Base-by-base conservation (phyloP, 2,329 filamentous ascomycete genomes). In the Fusarium palustre region DNA sequence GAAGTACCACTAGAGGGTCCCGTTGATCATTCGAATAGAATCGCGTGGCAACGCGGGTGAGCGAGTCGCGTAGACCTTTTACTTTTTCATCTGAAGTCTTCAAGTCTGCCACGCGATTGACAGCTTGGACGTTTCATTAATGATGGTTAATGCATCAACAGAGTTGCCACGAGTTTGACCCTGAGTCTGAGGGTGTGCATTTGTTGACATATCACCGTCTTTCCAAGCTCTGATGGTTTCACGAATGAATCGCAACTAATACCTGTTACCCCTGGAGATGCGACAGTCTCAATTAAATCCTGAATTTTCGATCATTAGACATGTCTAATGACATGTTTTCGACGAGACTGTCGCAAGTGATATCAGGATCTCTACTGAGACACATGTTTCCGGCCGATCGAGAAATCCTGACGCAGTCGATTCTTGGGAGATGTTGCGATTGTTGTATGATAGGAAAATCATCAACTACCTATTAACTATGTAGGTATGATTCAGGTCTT, bases 101-200 rank as follows among this genome's bases (percentile, higher is more conserved):
- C 42, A 30, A 49, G 50, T 52, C 66, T 46, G 61, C 66, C 66
- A 69, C 66, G 66, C 66, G 66, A 58, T 58, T 69, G 62, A 70
- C 66, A 70, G 49, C 41, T 60, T 62, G 38, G 57, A 47, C 54
- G 60, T 60, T 65, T 65, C 60, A 65, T 65, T 65, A 16, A 60
- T 22, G 34, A 28, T 41, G 41, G 22, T 25, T 31, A 12, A 50
- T 54, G 33, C 43, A 54, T 64, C 61, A 50, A 45, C 66, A 66
- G 66, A 47, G 38, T 46, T 30, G 25, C 61, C 66, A 53, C 58
- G 33, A 55, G 47, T 53, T 25, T 61, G 38, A 56, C 41, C 31
- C 33, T 43, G 60, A 46, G 33, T 20, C 25, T n/a, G 48, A 46
- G 42, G 42, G 42, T 46, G 42, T 28, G 18, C 42, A 20, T 46